Evolutionary conservation across 805 yeast species (phyloP).

Genomic region (Kuraishia floccosa): DNA sequence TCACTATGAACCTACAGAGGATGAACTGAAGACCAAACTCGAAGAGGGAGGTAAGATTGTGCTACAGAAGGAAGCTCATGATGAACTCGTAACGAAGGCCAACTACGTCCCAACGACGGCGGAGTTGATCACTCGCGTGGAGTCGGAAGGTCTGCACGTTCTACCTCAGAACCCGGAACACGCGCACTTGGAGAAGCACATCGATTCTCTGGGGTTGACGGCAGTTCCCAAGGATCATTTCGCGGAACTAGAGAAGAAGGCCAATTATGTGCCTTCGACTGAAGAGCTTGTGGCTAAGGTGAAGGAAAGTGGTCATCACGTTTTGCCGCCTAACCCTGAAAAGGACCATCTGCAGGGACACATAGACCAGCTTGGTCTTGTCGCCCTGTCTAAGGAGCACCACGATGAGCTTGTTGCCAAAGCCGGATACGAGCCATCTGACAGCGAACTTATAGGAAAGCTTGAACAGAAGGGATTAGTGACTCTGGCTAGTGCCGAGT

Average conservation of each 20-base stretch:
- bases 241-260: not conserved
- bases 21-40: too few species aligned
- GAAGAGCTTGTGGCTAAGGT: too few species aligned
- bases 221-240: not conserved
- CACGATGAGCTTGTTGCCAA: too few species aligned
- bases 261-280: too few species aligned
- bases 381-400: too few species aligned
- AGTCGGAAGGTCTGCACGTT: too few species aligned
- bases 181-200: not conserved
- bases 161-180: not conserved
- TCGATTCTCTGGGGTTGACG: not conserved
- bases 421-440: too few species aligned
- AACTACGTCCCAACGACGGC: not conserved
- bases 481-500: conserved; percentile 1
- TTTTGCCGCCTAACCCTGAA: too few species aligned
- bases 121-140: not conserved
- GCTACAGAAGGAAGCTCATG: conserved; percentile 4
- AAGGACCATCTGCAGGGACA: too few species aligned
- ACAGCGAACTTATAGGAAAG: too few species aligned
- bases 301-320: too few species aligned
- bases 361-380: too few species aligned
- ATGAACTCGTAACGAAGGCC: not conserved
- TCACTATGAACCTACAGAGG: not conserved
- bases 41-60: conserved; percentile 3
- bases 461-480: conserved; percentile 1